Base-by-base conservation (phyloP, 1,139 yeast species). In the Magnusiomyces sp. region DNA sequence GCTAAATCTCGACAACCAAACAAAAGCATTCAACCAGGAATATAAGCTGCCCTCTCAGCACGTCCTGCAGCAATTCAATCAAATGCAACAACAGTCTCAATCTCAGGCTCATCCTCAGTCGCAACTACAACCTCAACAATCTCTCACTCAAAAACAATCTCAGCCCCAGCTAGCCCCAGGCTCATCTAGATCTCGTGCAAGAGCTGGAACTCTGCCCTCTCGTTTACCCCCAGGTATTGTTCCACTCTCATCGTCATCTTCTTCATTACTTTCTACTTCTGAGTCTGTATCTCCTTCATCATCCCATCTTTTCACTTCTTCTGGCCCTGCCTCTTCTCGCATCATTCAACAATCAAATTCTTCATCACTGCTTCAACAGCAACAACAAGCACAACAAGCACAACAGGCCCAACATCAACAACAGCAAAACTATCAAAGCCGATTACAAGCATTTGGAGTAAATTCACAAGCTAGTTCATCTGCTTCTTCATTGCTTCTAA, bases 151-250 rank as follows among this genome's bases (percentile, higher is more conserved):
- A 31, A 33, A 40, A 19, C 40, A 32, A 29, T 16, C 43, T 16
- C 37, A 39, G 19, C 29, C 29, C 7, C 45, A 37, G 36, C 19
- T 32, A 11, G 39, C 50, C 43, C 44, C 41, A 5, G 43, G 48
- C 20, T 38, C 29, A 43, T 47, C 53, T 34, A 52, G 62, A 27
- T 56, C 61, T 19, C 65, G 75, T 20, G 71, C 74, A 2, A 62
- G 75, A 45, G 74, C 75, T 4, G 75, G 74, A 14, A 71, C 75
- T 32, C 60, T 71, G 45, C 75, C 75, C 13, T 69, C 74, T 34
- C 57, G 74, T 41, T 61, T 70, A 20, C 63, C 71, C 41, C 66
- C 70, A 14, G 62, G 62, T 2, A 48, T 51, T 10, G 31, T 46
- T 37, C 46, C 56, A 17, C 50, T 49, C 47, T 49, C 47, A 23